Evolutionary conservation across 495 filamentous ascomycete genomes (phyloP).

Genomic region (Darksidea phi): DNA sequence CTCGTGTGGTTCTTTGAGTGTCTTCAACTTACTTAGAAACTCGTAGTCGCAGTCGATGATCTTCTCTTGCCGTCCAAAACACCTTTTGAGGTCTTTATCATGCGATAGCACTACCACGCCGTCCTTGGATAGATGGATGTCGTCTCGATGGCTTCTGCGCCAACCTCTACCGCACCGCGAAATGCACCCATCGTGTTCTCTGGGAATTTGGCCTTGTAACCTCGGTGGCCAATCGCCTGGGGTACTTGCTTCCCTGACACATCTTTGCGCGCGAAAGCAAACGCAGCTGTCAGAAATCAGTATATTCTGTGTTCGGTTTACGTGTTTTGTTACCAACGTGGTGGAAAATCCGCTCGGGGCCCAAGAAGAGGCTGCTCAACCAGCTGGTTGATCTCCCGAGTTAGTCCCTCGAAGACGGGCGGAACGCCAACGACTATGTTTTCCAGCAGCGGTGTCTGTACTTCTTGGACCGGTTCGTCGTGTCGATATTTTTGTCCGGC

Average conservation of each 20-base stretch:
- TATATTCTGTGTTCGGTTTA: neutral
- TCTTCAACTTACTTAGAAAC: conserved; percentile 66
- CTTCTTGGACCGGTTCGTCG: neutral
- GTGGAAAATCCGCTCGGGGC: conserved; percentile 26
- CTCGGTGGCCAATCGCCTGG: conserved; percentile 81
- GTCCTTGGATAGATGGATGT: conserved; percentile 80
- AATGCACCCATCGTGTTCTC: conserved; percentile 88
- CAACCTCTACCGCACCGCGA: conserved; percentile 64
- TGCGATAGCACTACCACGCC: conserved; percentile 82
- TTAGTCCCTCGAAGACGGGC: conserved; percentile 29
- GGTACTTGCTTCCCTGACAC: conserved; percentile 51
- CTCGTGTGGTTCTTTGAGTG: conserved; percentile 63
- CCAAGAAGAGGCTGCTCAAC: conserved; percentile 28
- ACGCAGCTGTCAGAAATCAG: conserved; percentile 35
- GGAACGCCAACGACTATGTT: conserved; percentile 27
- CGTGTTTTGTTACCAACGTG: conserved; percentile 18
- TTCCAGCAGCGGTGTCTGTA: conserved; percentile 25
- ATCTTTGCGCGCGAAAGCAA: conserved; percentile 37
- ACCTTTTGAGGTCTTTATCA: conserved; percentile 73
- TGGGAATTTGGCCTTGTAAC: conserved; percentile 73
- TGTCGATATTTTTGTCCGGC: neutral
- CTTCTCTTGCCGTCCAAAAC: conserved; percentile 68
- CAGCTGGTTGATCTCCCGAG: conserved; percentile 29
- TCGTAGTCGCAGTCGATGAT: conserved; percentile 74
- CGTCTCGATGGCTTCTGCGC: conserved; percentile 85